Base-by-base conservation (phyloP, 2,329 filamentous ascomycete species). In the Cyphellophora attinorum region DNA sequence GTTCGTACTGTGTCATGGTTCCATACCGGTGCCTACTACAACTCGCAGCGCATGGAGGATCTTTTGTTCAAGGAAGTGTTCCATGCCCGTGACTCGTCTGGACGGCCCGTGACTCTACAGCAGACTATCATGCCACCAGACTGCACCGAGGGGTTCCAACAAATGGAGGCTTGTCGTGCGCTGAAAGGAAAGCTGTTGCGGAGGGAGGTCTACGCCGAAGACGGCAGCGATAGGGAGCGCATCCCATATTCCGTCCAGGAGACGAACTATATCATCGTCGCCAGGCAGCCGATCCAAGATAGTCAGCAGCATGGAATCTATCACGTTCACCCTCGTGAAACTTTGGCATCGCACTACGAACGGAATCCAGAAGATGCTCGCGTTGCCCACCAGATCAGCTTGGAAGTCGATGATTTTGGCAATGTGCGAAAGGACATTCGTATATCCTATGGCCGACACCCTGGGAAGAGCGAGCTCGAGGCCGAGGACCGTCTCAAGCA, bases 181-280 rank as follows among this genome's bases (percentile, higher is more conserved):
- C 27, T 44, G 18, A 37, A 37, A 16, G 41, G 41, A 5, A 6
- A n/a, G 3, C 4, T 31, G 6, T 18, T 40, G 4, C 32, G 39
- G 3, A 6, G 30, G 13, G 41, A 44, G 27, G 14, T 42, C 5
- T 44, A 41, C 25, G 27, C 21, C 11, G 12, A 19, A 3, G 39
- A 42, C 21, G 38, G 21, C 8, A 25, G 21, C 21, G 21, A 25
- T 25, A n/a, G 8, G n/a, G 21, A 8, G n/a, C 21, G n/a, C 21
- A 25, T 25, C 21, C 21, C 21, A n/a, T 25, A 25, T n/a, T 8
- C 21, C n/a, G n/a, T n/a, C 21, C 8, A 25, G n/a, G 21, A 25
- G n/a, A 25, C 21, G n/a, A 25, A n/a, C 21, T 25, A 25, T n/a
- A 8, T 8, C 8, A 25, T 25, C 21, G 21, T 8, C 8, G n/a